Percentiles rank a stretch among this genome's conserved stretches.
phyloP scores from a whole-genome alignment of 164 flowering plant species.

The Aristolochia fimbriata region DNA sequence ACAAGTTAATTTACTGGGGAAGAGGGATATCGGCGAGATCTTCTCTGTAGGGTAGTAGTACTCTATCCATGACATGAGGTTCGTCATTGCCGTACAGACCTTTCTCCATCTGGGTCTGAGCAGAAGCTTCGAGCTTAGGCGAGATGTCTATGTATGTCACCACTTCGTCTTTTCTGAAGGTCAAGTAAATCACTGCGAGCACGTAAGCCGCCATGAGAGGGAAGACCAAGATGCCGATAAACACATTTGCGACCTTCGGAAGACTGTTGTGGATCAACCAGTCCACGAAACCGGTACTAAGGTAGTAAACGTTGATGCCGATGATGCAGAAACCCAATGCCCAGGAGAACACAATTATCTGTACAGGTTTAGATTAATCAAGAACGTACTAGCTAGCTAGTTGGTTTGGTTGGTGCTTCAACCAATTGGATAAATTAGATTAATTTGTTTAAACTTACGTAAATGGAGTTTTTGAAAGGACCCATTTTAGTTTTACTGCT shows the following conservation, averaged over 20 bases:
- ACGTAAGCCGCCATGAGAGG: constrained; percentile 70
- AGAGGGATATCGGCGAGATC: constrained; percentile 62
- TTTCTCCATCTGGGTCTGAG: constrained; percentile 35
- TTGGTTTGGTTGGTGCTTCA: too few relatives aligned
- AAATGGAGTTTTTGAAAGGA: constrained; percentile 78
- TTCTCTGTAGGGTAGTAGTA: constrained; percentile 45
- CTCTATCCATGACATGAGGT: constrained; percentile 4
- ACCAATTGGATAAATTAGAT: too few relatives aligned
- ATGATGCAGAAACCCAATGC: constrained; percentile 52
- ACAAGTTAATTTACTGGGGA: constrained; percentile 24
- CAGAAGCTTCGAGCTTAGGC: constrained; percentile 14
- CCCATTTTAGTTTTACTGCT: constrained; percentile 88
- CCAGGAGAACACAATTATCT: constrained; percentile 80
- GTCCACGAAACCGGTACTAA: constrained; percentile 51
- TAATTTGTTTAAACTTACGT: constrained; percentile 30
- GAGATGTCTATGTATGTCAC: constrained; percentile 47
- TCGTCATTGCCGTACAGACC: constrained; percentile 11
- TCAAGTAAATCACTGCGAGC: constrained; percentile 48
- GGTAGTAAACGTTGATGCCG: constrained; percentile 76
- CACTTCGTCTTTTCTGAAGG: constrained; percentile 54
- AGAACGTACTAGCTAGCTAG: too few relatives aligned
- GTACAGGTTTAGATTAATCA: too few relatives aligned
- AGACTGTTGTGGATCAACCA: constrained; percentile 64
- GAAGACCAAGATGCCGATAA: constrained; percentile 68
- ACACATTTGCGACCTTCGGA: constrained; percentile 55